Base-by-base conservation (phyloP, 2,329 filamentous ascomycete species). In the Aspergillus bombycis region DNA sequence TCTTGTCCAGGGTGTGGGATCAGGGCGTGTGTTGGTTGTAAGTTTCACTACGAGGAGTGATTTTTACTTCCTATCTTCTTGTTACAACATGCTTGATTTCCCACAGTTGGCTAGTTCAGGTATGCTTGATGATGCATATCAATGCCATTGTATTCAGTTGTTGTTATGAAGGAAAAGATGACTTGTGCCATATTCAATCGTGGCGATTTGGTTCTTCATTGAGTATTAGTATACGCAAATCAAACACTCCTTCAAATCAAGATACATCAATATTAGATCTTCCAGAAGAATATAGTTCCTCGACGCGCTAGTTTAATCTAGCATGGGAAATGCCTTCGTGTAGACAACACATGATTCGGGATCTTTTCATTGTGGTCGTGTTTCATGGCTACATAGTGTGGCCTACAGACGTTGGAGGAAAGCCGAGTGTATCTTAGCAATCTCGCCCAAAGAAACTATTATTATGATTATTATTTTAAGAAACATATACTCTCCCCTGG, bases 21-120 rank as follows among this genome's bases (percentile, higher is more conserved):
- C 2, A 70, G 66, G 56, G 70, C 67, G 5, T 77, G 75, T 53
- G 68, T 75, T 26, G 61, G 66, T n/a, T 77, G 75, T 60, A 77
- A 72, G 61, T 77, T 74, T 55, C 36, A 53, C 52, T 62, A 54
- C 48, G 28, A 52, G 36, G 19, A 52, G 28, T 57, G 36, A 50
- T 46, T 32, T 52, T 28, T 52, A 1, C 46, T 10, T 7, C 12
- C 11, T 48, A 26, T 28, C 23, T 28, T 48, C 8, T 19, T 23
- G 19, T n/a, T n/a, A 41, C 4, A 34, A 38, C 12, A 1, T 52
- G 9, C 28, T 0, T 14, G 28, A n/a, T 9, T 12, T 8, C 10
- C 19, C 19, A 28, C 26, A n/a, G 5, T 32, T 32, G 14, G 16
- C 26, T 9, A 32, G 30, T 12, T 12, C 28, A n/a, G 48, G 19